A percentile compares a stretch with the other conserved stretches of the same genome.
Conservation (phyloP, 805 yeast genomes). For the Kluyveromyces aestuarii region DNA sequence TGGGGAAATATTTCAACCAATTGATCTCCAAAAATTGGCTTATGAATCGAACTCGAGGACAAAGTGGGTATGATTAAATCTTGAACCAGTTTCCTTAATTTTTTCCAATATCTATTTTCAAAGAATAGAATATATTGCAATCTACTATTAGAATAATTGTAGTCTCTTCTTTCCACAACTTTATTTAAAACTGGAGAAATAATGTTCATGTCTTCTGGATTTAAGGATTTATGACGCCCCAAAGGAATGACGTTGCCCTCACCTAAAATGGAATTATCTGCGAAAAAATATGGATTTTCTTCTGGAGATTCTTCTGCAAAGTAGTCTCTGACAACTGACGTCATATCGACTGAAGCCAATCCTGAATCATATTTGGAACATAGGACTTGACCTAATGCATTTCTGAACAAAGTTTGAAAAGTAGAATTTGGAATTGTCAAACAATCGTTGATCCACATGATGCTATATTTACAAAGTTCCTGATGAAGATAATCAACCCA, state of each 20-base stretch:
- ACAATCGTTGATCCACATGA: constrained; percentile 45
- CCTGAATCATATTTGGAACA: constrained; percentile 20
- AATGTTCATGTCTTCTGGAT: constrained; percentile 11
- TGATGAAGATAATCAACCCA: constrained; percentile 45
- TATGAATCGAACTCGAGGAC: constrained; percentile 40
- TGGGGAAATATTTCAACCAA: constrained; percentile 46
- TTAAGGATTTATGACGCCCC: constrained; percentile 24
- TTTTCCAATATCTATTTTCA: constrained; percentile 51
- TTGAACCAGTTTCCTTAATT: constrained; percentile 39
- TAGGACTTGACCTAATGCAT: constrained; percentile 37
- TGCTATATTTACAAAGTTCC: constrained; percentile 34
- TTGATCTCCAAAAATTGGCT: constrained; percentile 43
- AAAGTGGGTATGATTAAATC: constrained; percentile 46
- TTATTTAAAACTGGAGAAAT: constrained; percentile 26
- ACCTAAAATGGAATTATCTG: constrained; percentile 27
- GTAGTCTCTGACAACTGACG: constrained; percentile 15
- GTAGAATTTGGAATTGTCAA: constrained; percentile 29
- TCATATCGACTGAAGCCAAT: constrained; percentile 16
- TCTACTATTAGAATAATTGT: constrained; percentile 33
- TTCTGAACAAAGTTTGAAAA: constrained; percentile 34
- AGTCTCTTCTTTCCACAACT: constrained; percentile 7
- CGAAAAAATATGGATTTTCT: constrained; percentile 14
- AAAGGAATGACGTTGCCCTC: constrained; percentile 28
- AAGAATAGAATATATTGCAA: constrained; percentile 50
- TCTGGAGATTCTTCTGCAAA: constrained; percentile 13